Evolutionary conservation across 768 basidiomycete genomes (phyloP), one percentile per base, ranked within the genome.

Genomic region (Panus rudis): DNA sequence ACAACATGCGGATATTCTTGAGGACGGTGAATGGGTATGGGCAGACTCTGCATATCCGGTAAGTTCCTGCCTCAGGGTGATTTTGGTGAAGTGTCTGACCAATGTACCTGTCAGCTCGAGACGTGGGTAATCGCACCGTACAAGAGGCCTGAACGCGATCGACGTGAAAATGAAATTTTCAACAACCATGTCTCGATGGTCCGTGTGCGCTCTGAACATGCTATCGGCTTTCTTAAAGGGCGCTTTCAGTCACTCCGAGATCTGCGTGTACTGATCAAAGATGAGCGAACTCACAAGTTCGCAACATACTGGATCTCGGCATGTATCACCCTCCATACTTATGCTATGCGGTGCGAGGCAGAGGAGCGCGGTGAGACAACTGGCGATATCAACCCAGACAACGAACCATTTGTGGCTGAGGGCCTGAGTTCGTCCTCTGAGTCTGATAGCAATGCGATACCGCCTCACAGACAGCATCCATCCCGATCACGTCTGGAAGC

Each of bases 21-120:
- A 59, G 2, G 52, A 53, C 0, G 43, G 43, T 37, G 66, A 68
- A 39, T 70, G 50, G 38, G 52, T 68, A 0, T 68, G 63, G 63
- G 67, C 55, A 21, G 65, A 70, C 41, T 65, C 63, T 3, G 63
- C 68, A 25, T 70, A 70, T 56, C 61, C 65, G n/a, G 59, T 66
- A 34, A 11, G 55, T 52, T 32, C 5, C 11, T n/a, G 13, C 30
- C 5, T 41, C 34, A 28, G 43, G n/a, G 17, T 37, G 7, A 37
- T 27, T 24, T 25, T 38, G 21, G 33, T n/a, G n/a, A 30, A n/a
- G 10, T n/a, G n/a, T 10, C 28, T 30, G 10, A 30, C 10, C 28
- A n/a, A 19, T 37, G 14, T 39, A 8, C n/a, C n/a, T n/a, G n/a
- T n/a, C 24, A 59, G 53, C 49, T 60, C 31, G 20, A 56, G 12